Evolutionary conservation across 768 basidiomycete species (phyloP).

Genomic region (Leucocoprinus birnbaumii): DNA sequence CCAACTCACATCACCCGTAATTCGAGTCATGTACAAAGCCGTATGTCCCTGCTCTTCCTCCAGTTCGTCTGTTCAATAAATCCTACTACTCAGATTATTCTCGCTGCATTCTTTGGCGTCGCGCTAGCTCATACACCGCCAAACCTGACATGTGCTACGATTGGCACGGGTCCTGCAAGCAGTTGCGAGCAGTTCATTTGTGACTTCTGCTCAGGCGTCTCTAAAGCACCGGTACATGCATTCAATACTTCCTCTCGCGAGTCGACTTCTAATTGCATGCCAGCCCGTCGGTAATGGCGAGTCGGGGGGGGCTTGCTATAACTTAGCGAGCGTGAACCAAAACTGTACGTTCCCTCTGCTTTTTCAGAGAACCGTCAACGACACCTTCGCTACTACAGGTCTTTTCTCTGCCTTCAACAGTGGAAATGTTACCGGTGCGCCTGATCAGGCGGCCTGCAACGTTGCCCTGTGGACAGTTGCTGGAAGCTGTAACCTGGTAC

Average conservation of each 20-base stretch:
- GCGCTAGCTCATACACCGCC: background rate
- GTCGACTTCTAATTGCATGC: no score
- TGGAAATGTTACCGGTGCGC: background rate
- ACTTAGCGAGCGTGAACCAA: no score
- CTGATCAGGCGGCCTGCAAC: background rate
- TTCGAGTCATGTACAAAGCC: no score
- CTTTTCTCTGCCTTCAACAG: background rate
- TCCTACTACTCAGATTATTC: background rate
- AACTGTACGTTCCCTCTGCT: no score
- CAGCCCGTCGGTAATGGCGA: no score
- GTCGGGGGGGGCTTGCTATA: no score
- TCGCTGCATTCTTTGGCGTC: background rate
- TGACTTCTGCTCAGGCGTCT: background rate
- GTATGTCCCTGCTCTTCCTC: no score
- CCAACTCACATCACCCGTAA: no score
- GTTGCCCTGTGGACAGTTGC: background rate
- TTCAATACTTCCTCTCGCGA: no score
- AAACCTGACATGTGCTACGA: background rate
- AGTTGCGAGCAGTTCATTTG: background rate
- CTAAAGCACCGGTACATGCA: background rate
- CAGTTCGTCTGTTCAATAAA: no score
- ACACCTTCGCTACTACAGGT: background rate
- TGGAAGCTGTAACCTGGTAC: background rate
- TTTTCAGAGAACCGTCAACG: no score
- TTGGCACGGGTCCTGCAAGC: background rate